Conservation (phyloP, 2,329 filamentous ascomycete species). For the Xylaria sp. region DNA sequence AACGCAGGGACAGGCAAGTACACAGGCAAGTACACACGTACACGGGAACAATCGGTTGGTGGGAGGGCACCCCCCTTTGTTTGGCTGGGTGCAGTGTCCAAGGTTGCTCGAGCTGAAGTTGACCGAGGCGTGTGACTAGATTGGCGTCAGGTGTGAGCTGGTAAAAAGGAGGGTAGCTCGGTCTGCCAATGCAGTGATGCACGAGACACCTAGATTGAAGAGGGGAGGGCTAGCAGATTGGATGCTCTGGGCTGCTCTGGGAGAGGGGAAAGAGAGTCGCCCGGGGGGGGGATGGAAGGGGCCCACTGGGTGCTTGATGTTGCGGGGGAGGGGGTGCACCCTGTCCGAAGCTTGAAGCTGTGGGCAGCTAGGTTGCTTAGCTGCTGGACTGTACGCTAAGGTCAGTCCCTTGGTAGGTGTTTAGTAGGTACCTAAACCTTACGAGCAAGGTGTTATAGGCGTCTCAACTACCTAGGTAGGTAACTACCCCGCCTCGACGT, state of each 20-base stretch:
- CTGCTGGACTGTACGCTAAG: too few relatives aligned
- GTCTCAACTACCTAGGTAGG: too few relatives aligned
- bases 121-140: constrained; percentile 28
- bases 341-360: too few relatives aligned
- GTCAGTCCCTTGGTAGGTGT: too few relatives aligned
- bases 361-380: too few relatives aligned
- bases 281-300: neutral
- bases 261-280: too few relatives aligned
- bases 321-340: constrained; percentile 4
- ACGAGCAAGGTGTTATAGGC: too few relatives aligned
- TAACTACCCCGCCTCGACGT: too few relatives aligned
- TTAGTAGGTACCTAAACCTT: too few relatives aligned
- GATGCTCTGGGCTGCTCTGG: too few relatives aligned
- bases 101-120: constrained; percentile 19
- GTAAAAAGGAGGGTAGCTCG: constrained; percentile 27
- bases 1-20: neutral
- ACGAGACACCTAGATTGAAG: constrained; percentile 18
- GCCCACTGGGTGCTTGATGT: neutral
- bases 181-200: constrained; percentile 26
- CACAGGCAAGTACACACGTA: constrained; percentile 3
- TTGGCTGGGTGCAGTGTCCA: constrained; percentile 5
- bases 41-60: constrained; percentile 18
- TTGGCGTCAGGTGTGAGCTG: constrained; percentile 26
- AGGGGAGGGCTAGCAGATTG: neutral
- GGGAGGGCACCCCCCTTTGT: constrained; percentile 9